phyloP scores from a whole-genome alignment of 192 early-diverging fungal species.

The Mortierella antarctica region DNA sequence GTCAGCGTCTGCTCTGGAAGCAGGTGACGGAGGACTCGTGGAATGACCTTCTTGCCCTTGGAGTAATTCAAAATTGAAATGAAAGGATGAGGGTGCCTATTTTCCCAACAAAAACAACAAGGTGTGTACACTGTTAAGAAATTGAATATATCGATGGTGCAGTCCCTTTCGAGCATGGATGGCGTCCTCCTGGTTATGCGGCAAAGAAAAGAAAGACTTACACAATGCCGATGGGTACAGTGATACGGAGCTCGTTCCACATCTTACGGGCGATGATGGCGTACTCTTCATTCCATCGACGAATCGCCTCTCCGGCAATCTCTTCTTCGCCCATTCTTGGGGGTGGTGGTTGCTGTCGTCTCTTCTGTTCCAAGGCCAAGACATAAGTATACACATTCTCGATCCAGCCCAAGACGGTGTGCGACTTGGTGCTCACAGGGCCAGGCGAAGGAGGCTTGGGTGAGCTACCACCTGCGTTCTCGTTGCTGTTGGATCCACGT shows the following conservation, averaged over 20 bases:
- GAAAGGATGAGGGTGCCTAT: slow-evolving; percentile 85
- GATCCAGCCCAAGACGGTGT: slow-evolving; percentile 71
- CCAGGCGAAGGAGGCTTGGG: slow-evolving; percentile 51
- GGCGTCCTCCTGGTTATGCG: background rate
- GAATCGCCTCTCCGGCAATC: slow-evolving; percentile 59
- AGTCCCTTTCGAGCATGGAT: too few species aligned
- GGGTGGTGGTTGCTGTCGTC: slow-evolving; percentile 72
- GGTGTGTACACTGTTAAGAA: background rate
- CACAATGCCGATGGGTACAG: slow-evolving; percentile 69
- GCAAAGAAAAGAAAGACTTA: slow-evolving; percentile 29
- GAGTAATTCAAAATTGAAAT: slow-evolving; percentile 82
- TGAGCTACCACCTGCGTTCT: slow-evolving; percentile 28
- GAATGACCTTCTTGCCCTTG: slow-evolving; percentile 92
- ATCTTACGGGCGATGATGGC: slow-evolving; percentile 61
- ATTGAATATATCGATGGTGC: background rate
- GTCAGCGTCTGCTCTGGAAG: slow-evolving; percentile 81
- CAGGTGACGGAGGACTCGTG: slow-evolving; percentile 83
- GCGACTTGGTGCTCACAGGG: slow-evolving; percentile 62
- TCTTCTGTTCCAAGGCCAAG: slow-evolving; percentile 84
- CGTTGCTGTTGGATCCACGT: slow-evolving; percentile 34
- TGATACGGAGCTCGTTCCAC: slow-evolving; percentile 72
- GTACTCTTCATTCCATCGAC: slow-evolving; percentile 63
- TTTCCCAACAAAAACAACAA: slow-evolving; percentile 5
- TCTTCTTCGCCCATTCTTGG: slow-evolving; percentile 65
- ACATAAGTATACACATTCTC: slow-evolving; percentile 86